Conservation (phyloP, 192 early-diverging fungal genomes). For the Dimargaris verticillata region DNA sequence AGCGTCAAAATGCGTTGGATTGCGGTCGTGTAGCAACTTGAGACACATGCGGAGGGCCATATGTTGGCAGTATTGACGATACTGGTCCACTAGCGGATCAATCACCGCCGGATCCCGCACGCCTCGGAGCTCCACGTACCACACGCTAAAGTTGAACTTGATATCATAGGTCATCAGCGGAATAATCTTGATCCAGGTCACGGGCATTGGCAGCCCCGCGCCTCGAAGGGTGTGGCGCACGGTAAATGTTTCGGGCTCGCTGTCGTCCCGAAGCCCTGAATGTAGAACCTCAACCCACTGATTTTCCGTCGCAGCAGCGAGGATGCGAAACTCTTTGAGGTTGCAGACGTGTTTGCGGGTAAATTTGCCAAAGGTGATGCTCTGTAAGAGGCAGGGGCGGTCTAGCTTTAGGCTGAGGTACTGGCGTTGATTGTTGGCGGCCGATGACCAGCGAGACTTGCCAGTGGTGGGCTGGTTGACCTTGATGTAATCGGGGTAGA, state of each 20-base stretch:
- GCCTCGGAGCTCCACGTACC: conserved; percentile 82
- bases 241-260: conserved; percentile 72
- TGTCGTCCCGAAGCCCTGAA: conserved; percentile 52
- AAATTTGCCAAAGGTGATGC: conserved; percentile 91
- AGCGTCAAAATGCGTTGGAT: conserved; percentile 35
- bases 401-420: conserved; percentile 84
- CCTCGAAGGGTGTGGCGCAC: conserved; percentile 56
- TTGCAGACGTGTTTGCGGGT: conserved; percentile 70
- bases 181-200: conserved; percentile 85
- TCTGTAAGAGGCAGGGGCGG: conserved; percentile 69
- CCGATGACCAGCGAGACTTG: conserved; percentile 74
- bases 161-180: conserved; percentile 78
- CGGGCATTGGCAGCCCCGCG: conserved; percentile 50
- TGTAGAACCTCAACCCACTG: conserved; percentile 81
- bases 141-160: conserved; percentile 92
- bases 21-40: conserved; percentile 74
- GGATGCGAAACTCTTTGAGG: conserved; percentile 91
- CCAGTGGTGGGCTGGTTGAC: conserved; percentile 8
- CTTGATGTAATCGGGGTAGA: conserved; percentile 11
- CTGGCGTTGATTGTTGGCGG: conserved; percentile 76
- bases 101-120: conserved; percentile 50
- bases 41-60: conserved; percentile 72
- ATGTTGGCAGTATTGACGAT: conserved; percentile 48
- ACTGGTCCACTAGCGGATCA: conserved; percentile 19
- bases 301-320: conserved; percentile 61